Conservation (phyloP, 2,329 filamentous ascomycete species). For the Cordyceps javanica region DNA sequence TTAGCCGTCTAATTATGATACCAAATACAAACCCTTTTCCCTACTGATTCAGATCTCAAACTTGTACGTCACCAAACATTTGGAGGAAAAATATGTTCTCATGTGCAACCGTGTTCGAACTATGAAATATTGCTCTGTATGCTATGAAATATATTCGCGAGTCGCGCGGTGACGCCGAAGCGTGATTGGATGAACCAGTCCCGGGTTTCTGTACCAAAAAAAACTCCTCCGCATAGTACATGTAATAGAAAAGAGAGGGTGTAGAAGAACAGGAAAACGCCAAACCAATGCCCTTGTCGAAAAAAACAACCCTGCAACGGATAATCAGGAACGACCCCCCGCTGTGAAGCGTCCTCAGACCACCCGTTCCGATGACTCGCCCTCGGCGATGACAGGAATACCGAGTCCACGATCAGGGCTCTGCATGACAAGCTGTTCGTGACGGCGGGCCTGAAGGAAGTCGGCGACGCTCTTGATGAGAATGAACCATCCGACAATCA, state of each 20-base stretch:
- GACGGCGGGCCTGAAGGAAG: constrained; percentile 78
- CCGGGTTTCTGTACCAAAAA: not conserved
- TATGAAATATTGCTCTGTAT: constrained; percentile 9
- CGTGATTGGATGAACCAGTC: not conserved
- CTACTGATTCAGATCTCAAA: not conserved
- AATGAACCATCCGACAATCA: constrained; percentile 98
- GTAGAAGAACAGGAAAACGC: not conserved
- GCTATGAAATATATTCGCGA: constrained; percentile 10
- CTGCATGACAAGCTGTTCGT: constrained; percentile 88
- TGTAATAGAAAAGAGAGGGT: constrained; percentile 4
- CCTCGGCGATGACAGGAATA: constrained; percentile 79
- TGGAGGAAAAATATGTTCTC: not conserved
- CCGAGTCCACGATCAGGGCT: constrained; percentile 84
- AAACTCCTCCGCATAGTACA: not conserved
- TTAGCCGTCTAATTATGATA: constrained; percentile 3
- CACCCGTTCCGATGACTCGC: constrained; percentile 71
- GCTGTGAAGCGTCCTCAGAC: constrained; percentile 53
- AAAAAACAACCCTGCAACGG: not conserved
- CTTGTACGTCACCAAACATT: not conserved
- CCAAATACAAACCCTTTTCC: not conserved
- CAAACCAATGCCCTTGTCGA: constrained; percentile 2
- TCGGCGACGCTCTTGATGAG: constrained; percentile 90
- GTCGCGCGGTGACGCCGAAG: constrained; percentile 1
- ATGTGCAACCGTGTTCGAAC: not conserved
- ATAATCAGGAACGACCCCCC: no score